Percentiles rank a stretch among this genome's conserved stretches.
Conservation (phyloP, 148 eudicot genomes). For the Rhododendron kiyosumense region DNA sequence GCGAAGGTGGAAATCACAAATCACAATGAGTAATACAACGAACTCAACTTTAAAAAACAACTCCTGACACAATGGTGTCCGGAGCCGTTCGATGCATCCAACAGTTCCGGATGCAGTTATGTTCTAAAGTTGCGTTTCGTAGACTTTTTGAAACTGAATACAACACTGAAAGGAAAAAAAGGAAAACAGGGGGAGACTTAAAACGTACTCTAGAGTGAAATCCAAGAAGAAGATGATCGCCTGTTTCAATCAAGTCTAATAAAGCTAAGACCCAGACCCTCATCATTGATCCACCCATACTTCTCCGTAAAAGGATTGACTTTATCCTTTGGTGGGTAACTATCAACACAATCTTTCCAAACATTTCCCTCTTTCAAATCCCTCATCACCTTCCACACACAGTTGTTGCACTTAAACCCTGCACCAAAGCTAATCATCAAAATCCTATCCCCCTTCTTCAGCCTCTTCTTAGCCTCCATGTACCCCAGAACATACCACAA, state of each 20-base stretch:
- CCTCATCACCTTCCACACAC: conserved; percentile 82
- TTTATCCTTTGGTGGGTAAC: conserved; percentile 35
- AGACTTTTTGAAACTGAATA: not conserved
- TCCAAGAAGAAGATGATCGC: not conserved
- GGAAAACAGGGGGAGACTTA: not conserved
- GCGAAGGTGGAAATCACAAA: not conserved
- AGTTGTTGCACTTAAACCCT: conserved; percentile 85
- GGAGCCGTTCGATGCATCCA: not conserved
- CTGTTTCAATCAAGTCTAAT: conserved; percentile 24
- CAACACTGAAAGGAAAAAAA: not conserved
- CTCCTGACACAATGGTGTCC: not conserved
- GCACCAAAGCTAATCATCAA: conserved; percentile 84
- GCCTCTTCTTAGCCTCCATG: conserved; percentile 89
- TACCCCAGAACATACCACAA: conserved; percentile 91
- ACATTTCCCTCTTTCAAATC: conserved; percentile 65
- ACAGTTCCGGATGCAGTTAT: too few relatives aligned
- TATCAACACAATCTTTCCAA: conserved; percentile 64
- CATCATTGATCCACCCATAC: conserved; percentile 78
- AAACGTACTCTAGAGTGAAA: too few relatives aligned
- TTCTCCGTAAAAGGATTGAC: conserved; percentile 53
- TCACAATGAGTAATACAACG: not conserved
- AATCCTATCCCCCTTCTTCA: conserved; percentile 72
- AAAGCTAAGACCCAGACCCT: conserved; percentile 29
- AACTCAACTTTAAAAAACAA: not conserved
- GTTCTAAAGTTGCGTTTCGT: not conserved